These are phyloP conservation scores for Pulveroboletus sp. DNA, from an alignment of 768 basidiomycete genomes.

Conservation along the genomic window DNA sequence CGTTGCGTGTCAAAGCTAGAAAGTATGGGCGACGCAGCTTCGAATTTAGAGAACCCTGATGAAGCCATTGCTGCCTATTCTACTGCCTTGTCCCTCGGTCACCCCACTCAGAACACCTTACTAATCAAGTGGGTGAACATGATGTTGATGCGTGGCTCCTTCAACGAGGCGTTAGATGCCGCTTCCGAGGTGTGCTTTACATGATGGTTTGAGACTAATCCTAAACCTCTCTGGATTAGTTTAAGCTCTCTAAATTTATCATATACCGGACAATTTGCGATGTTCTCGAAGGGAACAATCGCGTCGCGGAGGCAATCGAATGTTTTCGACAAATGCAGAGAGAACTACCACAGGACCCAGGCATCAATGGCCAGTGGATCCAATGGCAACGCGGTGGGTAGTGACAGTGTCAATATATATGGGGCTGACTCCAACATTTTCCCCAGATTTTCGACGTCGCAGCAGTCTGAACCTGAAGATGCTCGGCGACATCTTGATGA, in stretches of 20 bases:
- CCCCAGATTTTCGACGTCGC: neutral
- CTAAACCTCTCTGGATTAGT: neutral
- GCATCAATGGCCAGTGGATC: neutral
- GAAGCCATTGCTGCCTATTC: neutral
- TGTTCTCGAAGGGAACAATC: neutral
- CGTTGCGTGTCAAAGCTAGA: neutral
- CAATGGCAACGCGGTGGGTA: neutral
- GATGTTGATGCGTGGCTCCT: neutral
- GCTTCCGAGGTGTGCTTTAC: neutral
- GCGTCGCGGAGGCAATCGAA: neutral
- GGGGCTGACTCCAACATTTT: neutral
- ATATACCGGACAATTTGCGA: neutral
- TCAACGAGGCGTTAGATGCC: neutral
- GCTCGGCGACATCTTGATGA: neutral
- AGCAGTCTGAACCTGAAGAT: neutral
- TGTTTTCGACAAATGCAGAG: slow-evolving; percentile 1
- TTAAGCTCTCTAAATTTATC: neutral
- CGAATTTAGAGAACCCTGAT: neutral
- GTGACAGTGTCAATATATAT: too few relatives aligned
- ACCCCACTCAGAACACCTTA: neutral
- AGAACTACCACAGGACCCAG: neutral
- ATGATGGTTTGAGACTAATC: too few relatives aligned
- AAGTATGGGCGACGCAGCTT: neutral
- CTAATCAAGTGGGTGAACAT: neutral
- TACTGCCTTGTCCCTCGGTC: neutral